phyloP scores from a whole-genome alignment of 345 rosid genomes.

The Citropsis articulata region DNA sequence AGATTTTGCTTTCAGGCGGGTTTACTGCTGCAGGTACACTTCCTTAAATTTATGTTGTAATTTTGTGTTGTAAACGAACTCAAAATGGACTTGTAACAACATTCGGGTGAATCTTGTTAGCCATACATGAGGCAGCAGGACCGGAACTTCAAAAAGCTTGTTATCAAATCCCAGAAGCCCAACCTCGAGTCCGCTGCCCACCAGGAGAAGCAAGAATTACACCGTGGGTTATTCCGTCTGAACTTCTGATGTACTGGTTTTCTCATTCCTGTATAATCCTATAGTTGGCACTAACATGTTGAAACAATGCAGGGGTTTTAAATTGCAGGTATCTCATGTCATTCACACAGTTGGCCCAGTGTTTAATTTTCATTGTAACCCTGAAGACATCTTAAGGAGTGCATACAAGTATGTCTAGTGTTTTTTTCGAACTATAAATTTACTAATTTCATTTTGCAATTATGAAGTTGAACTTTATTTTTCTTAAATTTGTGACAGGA shows the following conservation, averaged over 20 bases:
- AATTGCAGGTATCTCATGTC: slow-evolving; percentile 63
- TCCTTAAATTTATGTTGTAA: neutral
- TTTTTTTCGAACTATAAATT: neutral
- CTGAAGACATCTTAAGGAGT: slow-evolving; percentile 47
- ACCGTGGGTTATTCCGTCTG: slow-evolving; percentile 32
- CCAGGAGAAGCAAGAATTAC: slow-evolving; percentile 88
- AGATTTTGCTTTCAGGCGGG: slow-evolving; percentile 74
- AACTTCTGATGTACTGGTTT: neutral
- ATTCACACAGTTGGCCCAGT: slow-evolving; percentile 81
- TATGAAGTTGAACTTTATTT: neutral
- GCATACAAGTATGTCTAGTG: slow-evolving; percentile 51
- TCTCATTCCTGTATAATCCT: neutral
- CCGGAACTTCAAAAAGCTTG: slow-evolving; percentile 62
- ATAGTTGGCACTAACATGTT: neutral
- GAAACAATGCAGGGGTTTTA: slow-evolving; percentile 61
- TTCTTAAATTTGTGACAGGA: slow-evolving; percentile 38
- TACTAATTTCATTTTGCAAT: neutral
- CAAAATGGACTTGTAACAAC: neutral
- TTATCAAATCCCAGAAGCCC: slow-evolving; percentile 53
- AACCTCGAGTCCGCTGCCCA: slow-evolving; percentile 69
- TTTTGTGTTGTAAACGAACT: neutral
- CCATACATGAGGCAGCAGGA: slow-evolving; percentile 78
- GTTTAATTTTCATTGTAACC: slow-evolving; percentile 42
- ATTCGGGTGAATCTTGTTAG: slow-evolving; percentile 27
- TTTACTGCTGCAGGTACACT: slow-evolving; percentile 74